phyloP scores from a whole-genome alignment of 1,139 yeast species.

The Pichia sp. region DNA sequence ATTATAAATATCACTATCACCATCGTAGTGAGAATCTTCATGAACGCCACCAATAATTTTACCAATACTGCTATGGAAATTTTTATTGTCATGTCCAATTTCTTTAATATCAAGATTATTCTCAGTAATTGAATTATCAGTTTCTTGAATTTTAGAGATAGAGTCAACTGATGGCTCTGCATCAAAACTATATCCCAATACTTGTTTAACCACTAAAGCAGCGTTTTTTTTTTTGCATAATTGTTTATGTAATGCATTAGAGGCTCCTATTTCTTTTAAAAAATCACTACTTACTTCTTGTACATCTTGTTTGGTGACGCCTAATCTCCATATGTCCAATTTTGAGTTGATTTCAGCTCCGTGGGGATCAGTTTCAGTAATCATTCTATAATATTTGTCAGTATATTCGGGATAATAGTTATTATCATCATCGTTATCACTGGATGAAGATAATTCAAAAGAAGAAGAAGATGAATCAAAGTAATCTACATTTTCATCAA shows the following conservation, averaged over 20 bases:
- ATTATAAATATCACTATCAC: neutral
- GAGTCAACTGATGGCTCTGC: neutral
- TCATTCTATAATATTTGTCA: neutral
- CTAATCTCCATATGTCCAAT: constrained; percentile 6
- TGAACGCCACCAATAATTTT: neutral
- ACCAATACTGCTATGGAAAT: neutral
- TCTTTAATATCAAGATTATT: neutral
- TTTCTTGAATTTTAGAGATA: neutral
- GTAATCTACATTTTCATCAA: constrained; percentile 6
- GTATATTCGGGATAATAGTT: constrained; percentile 1
- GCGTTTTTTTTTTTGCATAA: neutral
- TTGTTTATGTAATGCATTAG: neutral
- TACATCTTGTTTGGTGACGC: constrained; percentile 5
- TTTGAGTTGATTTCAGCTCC: constrained; percentile 1
- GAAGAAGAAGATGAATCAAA: constrained; percentile 1
- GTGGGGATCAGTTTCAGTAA: neutral
- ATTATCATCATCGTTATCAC: constrained; percentile 9
- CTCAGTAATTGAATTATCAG: neutral
- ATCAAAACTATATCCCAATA: neutral
- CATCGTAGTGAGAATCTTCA: neutral
- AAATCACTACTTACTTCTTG: constrained; percentile 1
- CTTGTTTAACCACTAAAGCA: neutral
- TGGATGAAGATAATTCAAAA: neutral
- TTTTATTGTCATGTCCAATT: neutral
- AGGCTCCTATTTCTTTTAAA: neutral